Evolutionary conservation across 768 basidiomycete genomes (phyloP).

Genomic region (Hysterangium stoloniferum): DNA sequence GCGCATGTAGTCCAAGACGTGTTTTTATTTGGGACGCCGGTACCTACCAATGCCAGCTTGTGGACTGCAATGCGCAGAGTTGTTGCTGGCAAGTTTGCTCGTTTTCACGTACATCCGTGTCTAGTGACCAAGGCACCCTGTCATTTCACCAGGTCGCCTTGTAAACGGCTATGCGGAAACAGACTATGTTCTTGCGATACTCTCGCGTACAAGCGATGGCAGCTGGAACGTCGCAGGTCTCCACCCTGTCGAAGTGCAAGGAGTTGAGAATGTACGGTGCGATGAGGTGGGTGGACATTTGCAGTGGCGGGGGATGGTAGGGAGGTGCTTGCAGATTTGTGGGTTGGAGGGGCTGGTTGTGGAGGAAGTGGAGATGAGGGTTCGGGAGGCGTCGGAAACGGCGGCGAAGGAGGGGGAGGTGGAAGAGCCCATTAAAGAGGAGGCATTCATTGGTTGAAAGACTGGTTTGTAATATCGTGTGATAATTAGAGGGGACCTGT

Average conservation of each 20-base stretch:
- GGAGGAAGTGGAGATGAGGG: constrained; percentile 24
- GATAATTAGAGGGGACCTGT: no score
- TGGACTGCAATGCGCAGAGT: constrained; percentile 44
- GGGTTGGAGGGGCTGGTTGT: constrained; percentile 32
- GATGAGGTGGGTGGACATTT: constrained; percentile 42
- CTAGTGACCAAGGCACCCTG: background rate
- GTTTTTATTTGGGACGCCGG: constrained; percentile 46
- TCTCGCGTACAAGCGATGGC: constrained; percentile 38
- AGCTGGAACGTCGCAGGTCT: constrained; percentile 48
- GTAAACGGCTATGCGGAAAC: constrained; percentile 46
- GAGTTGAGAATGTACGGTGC: constrained; percentile 45
- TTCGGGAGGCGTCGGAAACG: constrained; percentile 15
- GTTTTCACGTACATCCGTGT: background rate
- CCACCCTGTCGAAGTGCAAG: constrained; percentile 38
- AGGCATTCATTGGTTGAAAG: no score
- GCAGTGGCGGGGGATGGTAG: constrained; percentile 43
- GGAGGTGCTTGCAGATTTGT: constrained; percentile 34
- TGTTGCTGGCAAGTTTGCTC: constrained; percentile 25
- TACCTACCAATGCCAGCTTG: constrained; percentile 28
- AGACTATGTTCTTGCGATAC: constrained; percentile 48
- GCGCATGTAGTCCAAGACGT: constrained; percentile 45
- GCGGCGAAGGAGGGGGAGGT: constrained; percentile 16
- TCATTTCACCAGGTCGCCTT: constrained; percentile 29
- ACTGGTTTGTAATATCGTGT: no score
- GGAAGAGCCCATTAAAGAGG: constrained; percentile 18